Evolutionary conservation across 495 filamentous ascomycete species (phyloP).

Genomic region (Penicillium arizonense): DNA sequence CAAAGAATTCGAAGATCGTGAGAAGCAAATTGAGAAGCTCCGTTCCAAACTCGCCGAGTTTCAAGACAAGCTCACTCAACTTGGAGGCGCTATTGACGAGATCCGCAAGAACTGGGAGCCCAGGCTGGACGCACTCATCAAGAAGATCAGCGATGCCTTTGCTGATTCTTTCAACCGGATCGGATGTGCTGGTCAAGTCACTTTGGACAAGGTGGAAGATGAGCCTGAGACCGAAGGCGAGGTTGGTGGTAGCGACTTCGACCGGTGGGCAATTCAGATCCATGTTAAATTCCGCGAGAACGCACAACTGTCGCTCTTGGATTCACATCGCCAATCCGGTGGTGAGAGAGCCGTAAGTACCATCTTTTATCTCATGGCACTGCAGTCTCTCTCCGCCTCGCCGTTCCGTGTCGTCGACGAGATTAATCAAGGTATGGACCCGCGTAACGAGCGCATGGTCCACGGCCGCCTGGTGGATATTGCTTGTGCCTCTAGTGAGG

Average conservation of each 20-base stretch:
- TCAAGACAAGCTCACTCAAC: slow-evolving; percentile 43
- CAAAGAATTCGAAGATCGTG: slow-evolving; percentile 53
- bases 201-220: slow-evolving; percentile 50
- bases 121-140: slow-evolving; percentile 70
- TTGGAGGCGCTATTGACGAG: slow-evolving; percentile 56
- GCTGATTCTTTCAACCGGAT: slow-evolving; percentile 89
- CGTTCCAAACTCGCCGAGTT: slow-evolving; percentile 45
- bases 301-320: slow-evolving; percentile 79
- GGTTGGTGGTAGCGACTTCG: slow-evolving; percentile 74
- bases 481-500: slow-evolving; percentile 56
- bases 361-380: slow-evolving; percentile 98
- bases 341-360: slow-evolving; percentile 95
- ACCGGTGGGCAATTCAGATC: slow-evolving; percentile 91
- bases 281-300: slow-evolving; percentile 89
- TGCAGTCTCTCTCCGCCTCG: slow-evolving; percentile 88
- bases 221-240: slow-evolving; percentile 36
- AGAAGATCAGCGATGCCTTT: slow-evolving; percentile 84
- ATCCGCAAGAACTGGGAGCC: slow-evolving; percentile 76
- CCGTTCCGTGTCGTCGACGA: slow-evolving; percentile 99
- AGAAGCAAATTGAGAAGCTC: slow-evolving; percentile 32
- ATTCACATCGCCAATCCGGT: slow-evolving; percentile 91
- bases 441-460: slow-evolving; percentile 95
- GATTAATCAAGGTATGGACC: slow-evolving; percentile 99
- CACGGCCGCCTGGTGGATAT: slow-evolving; percentile 96
- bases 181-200: slow-evolving; percentile 91